Evolutionary conservation across 306 rosid species (phyloP), one percentile per base, ranked within the genome.

Genomic region (Vigna unguiculata): DNA sequence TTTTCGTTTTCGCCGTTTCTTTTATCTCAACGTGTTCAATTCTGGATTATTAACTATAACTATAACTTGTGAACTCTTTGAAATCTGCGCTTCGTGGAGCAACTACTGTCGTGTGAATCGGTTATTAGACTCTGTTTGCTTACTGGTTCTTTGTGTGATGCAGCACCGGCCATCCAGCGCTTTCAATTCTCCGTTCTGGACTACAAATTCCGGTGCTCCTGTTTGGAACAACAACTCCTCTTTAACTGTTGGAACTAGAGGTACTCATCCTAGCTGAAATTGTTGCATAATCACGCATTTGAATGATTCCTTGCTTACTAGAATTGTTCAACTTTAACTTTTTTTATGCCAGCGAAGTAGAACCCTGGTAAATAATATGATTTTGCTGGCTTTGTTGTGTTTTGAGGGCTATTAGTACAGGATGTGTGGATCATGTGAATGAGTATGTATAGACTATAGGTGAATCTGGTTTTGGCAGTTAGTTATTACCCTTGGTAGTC

Each of bases 151-250:
- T 25, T 83, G 0, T 38, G n/a, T 30, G 57, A 45, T 79, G 76
- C 88, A 95, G 98, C 6, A 81, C 79, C 96, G 96, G 11, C 97
- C 98, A 13, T 90, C 98, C 14, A 95, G 97, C 72, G 91, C 92
- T 34, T 84, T 43, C 88, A 78, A 95, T 60, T 82, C 97, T 3
- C 96, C 91, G 0, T 91, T 83, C 85, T 92, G 91, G 91, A 92
- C 98, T 12, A 94, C 98, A 0, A 91, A 94, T 75, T 68, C 95
- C 1, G 98, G 97, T 78, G 97, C 95, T 69, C 98, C 98, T 0
- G 81, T 92, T 34, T 94, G 87, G 88, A 94, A 94, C 91, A 90
- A 94, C 69, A 87, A 92, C 73, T 78, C 88, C 9, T 85, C 91
- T 13, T 53, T 92, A 59, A 89, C 98, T 5, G 83, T 90, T 47